These are phyloP conservation scores for Actinomucor elegans DNA, from an alignment of 371 early-diverging fungal species.

Conservation along the genomic window DNA sequence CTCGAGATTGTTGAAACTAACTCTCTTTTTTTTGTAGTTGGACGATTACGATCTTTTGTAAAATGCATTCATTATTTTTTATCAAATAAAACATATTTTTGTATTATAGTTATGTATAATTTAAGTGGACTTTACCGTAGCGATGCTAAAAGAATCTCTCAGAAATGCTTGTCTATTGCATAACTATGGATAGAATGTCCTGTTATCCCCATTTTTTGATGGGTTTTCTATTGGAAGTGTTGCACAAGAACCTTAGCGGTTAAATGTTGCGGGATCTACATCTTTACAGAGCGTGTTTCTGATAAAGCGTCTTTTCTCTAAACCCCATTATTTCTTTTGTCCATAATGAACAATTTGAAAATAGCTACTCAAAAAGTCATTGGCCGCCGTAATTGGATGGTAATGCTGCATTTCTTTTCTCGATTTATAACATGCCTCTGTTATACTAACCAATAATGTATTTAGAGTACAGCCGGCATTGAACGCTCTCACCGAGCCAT, in stretches of 20 bases:
- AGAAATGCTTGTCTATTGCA: too few species aligned
- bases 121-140: too few species aligned
- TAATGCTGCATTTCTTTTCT: not conserved
- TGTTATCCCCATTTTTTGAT: not conserved
- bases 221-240: not conserved
- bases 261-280: too few species aligned
- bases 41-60: constrained; percentile 72
- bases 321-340: not conserved
- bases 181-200: not conserved
- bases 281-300: too few species aligned
- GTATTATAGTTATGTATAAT: too few species aligned
- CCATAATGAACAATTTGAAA: constrained; percentile 6
- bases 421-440: not conserved
- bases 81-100: not conserved
- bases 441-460: not conserved
- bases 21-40: constrained; percentile 39
- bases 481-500: constrained; percentile 54
- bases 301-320: too few species aligned
- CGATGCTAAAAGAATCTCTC: too few species aligned
- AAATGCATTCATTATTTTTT: constrained; percentile 17
- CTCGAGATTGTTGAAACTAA: too few species aligned
- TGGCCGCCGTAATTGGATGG: constrained; percentile 32
- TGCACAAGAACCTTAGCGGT: too few species aligned
- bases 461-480: constrained; percentile 53
- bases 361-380: not conserved